Base-by-base conservation (phyloP, 2,329 filamentous ascomycete genomes). In the Dryadomyces quercivorus region DNA sequence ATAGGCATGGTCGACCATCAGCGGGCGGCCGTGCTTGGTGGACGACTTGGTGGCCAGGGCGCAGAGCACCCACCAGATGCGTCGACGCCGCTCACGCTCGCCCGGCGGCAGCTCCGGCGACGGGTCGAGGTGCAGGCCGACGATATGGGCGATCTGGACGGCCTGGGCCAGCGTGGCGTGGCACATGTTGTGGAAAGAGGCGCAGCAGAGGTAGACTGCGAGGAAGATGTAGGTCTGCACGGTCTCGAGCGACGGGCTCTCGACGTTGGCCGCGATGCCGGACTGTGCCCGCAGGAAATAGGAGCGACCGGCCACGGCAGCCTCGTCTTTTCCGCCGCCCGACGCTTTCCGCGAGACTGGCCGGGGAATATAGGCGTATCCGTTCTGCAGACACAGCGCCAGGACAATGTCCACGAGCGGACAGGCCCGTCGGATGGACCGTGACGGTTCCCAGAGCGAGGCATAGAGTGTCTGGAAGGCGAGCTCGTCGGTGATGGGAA, bases 61-160 rank as follows among this genome's bases (percentile, higher is more conserved):
- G 61, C 73, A 78, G 1, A 80, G 59, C 1, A 62, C 64, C 75
- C 75, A 80, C 76, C 77, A 81, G 16, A 80, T 57, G 1, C 75
- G 67, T 57, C 70, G 74, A 5, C 72, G 71, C 56, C 75, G 61
- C 57, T 77, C 74, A 22, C 67, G 60, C 52, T 72, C 63, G 1
- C 56, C 52, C 5, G 55, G 55, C 0, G 70, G 62, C 50, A 73
- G 57, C 47, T 63, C 60, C 8, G 57, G 54, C 0, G 69, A 63
- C 1, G 75, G 74, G 21, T 77, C 74, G 1, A 70, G 59, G 61
- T 78, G 74, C 6, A 78, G 63, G 0, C 75, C 75, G 0, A 77
- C 61, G 42, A 73, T 70, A 44, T 75, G 67, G 7, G 74, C 75
- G 1, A 67, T 72, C 9, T 73, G 69, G 2, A 75, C 64, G 0